Evolutionary conservation across 2,329 filamentous ascomycete species (phyloP), one percentile per base, ranked within the genome.

Genomic region (Pseudomassariella vexata): DNA sequence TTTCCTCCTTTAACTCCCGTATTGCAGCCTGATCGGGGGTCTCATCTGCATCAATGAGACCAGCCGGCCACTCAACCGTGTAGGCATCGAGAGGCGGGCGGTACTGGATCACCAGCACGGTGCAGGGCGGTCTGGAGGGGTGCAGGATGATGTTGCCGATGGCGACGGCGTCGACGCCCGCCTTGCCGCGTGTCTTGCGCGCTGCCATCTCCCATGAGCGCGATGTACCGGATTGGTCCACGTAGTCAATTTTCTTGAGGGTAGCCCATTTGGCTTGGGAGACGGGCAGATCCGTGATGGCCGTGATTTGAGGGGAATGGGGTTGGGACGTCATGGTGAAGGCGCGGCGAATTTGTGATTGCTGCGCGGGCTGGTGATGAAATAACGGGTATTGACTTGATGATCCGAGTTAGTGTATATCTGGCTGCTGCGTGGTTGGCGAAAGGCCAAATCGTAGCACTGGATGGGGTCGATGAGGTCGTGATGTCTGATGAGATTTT

Each of bases 151-250:
- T 65, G 32, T 76, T 77, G 33, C 76, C 68, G 40, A 81, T 76
- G 29, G 75, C 73, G 5, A 81, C 75, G 26, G 73, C 75, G 42
- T 81, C 76, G 36, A 79, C 70, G 37, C 65, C 68, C 4, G 62
- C 57, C 2, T 66, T 64, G 9, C 65, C 63, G 15, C 75, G 67
- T 1, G 75, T 80, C 40, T 69, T 67, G 34, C 76, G 73, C 39
- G 70, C 64, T 4, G 71, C 73, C 3, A 71, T 71, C 49, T 81
- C 76, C 76, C 76, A 80, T 4, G 64, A 69, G 36, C 75, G 68
- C 8, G 59, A 42, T 19, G 62, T 63, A 48, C 70, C 72, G 19
- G 62, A 52, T 25, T 76, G 70, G 52, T 80, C 75, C 21, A 61
- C 61, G 57, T 77, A 82, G 23, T 68, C 60, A 47, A 77, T 66